Base-by-base conservation (phyloP, 176 grass and related monocot genomes). In the Phoenix roebelenii region DNA sequence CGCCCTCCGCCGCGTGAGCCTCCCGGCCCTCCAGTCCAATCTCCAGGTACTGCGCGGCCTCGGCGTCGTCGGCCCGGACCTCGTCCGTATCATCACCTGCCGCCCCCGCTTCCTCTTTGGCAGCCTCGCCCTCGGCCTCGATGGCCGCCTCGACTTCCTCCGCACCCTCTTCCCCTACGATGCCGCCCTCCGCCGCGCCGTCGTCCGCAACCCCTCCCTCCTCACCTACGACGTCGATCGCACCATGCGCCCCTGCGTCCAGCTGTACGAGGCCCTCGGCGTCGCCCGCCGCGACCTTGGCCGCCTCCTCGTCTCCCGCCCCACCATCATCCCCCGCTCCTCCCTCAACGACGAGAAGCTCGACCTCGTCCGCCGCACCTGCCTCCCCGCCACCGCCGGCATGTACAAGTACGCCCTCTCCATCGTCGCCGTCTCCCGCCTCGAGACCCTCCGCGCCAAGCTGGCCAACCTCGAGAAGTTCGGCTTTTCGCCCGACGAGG, bases 301-400 rank as follows among this genome's bases (percentile, higher is more conserved):
- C 30, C 67, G 67, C 67, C 67, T 69, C 29, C 54, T 69, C 53
- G 25, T 58, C 67, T 58, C 25, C 67, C 67, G 67, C 54, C 54
- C 67, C 54, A 50, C 67, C 25, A 28, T 58, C 67, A 23, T 69
- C 29, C 10, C 18, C 29, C 67, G 54, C 18, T 58, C 54, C 20
- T 57, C 67, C 16, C 54, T 69, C 54, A 32, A 49, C 30, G 24
- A 54, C 19, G 67, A 69, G 67, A 69, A 69, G 67, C 67, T 57
- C 54, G 67, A 69, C n/a, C 67, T 69, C 67, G 19, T 69, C 54
- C 29, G 54, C 32, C 67, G 67, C 30, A 58, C 32, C 18, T 30
- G 53, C 4, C 28, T 69, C 53, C 12, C 14, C 10, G 10, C 26
- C 14, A 17, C 29, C 14, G 52, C 28, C 53, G n/a, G 54, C 32